phyloP scores from a whole-genome alignment of 768 basidiomycete species.

The Mycena polygramma region DNA sequence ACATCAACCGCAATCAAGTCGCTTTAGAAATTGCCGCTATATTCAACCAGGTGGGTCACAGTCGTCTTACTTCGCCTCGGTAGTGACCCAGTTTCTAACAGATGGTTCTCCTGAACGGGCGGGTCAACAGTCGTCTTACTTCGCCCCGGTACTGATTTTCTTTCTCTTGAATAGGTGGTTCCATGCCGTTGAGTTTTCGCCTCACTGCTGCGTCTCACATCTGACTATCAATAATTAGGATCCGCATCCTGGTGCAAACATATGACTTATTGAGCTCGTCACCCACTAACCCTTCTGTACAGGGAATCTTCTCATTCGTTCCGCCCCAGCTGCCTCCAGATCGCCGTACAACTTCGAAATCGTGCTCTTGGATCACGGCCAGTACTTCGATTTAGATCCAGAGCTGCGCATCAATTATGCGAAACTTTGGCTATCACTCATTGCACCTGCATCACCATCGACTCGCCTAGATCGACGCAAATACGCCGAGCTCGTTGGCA shows the following conservation, averaged over 20 bases:
- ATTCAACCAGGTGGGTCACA: constrained; percentile 85
- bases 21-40: constrained; percentile 91
- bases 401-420: constrained; percentile 86
- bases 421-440: constrained; percentile 92
- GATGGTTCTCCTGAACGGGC: no score
- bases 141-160: no score
- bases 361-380: constrained; percentile 92
- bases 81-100: no score
- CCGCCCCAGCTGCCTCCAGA: constrained; percentile 68
- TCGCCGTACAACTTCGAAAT: constrained; percentile 98
- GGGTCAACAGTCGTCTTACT: no score
- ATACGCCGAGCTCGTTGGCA: constrained; percentile 93
- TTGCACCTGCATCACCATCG: constrained; percentile 75
- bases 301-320: constrained; percentile 94
- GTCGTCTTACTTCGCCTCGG: no score
- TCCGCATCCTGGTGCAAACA: constrained; percentile 80
- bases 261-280: background rate
- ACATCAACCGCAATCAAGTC: constrained; percentile 95
- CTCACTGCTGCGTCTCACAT: background rate
- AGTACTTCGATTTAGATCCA: constrained; percentile 92
- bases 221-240: constrained; percentile 62
- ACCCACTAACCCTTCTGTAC: constrained; percentile 22
- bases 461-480: constrained; percentile 79
- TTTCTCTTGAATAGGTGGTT: constrained; percentile 94
- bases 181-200: constrained; percentile 65